Evolutionary conservation across 2,329 filamentous ascomycete species (phyloP).

Genomic region (Pseudogymnoascus verrucosus): DNA sequence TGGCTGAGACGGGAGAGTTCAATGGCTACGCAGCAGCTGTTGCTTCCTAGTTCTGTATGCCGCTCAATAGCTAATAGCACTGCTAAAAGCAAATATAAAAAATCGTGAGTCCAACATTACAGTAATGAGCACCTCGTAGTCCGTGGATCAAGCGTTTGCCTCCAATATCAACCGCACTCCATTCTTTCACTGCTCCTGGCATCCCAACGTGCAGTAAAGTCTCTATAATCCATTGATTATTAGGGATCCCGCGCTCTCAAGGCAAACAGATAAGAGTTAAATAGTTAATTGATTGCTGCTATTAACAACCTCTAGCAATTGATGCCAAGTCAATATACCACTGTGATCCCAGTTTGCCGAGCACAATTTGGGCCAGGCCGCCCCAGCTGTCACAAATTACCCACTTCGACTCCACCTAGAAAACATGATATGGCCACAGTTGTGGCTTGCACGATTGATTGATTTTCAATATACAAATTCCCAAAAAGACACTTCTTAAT

Average conservation of each 20-base stretch:
- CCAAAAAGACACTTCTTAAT: not conserved
- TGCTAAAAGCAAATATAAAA: not conserved
- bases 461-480: not conserved
- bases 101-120: not conserved
- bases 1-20: conserved; percentile 24
- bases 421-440: not conserved
- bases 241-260: not conserved
- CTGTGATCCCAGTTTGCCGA: not conserved
- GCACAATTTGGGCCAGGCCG: not conserved
- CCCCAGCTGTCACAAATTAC: not conserved
- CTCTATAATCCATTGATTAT: not conserved
- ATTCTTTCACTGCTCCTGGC: not conserved
- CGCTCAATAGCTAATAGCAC: not conserved
- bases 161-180: not conserved
- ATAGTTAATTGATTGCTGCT: not conserved
- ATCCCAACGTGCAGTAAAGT: not conserved
- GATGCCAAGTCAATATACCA: not conserved
- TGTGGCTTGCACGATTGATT: not conserved
- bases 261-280: not conserved
- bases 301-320: not conserved
- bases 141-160: not conserved
- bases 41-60: conserved; percentile 11
- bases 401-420: not conserved
- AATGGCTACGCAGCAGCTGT: conserved; percentile 12
- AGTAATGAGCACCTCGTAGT: too few species aligned